Evolutionary conservation across 2,329 filamentous ascomycete genomes (phyloP), one percentile per base, ranked within the genome.

Genomic region (Sclerotinia subarctica): DNA sequence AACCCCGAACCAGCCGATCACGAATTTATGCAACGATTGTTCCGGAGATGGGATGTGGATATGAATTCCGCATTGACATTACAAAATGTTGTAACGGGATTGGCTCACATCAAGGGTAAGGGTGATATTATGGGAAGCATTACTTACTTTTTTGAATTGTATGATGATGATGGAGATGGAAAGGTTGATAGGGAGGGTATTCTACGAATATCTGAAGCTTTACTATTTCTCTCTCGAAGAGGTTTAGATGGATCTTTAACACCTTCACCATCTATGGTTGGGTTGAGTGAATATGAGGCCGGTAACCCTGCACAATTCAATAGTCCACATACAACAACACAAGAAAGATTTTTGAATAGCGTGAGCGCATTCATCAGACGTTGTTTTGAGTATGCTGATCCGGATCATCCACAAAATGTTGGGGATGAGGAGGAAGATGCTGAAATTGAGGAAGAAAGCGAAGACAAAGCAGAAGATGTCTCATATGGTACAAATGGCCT

Each of bases 91-190:
- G 95, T 98, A 6, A 90, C 90, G 24, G 95, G 95, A 0, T 83
- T 99, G 57, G 94, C 94, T 2, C 88, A 91, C 19, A 92, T 99
- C 76, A 98, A 97, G 78, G 94, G 95, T 11, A 93, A 91, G 67
- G 89, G 90, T 58, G 95, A 99, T 78, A 97, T 99, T 72, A 97
- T 99, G 94, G 92, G 92, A 42, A 95, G 92, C 69, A 98, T 99
- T 76, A 95, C 89, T 69, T 98, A 98, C 80, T 98, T 99, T 79
- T 99, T 99, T 74, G 92, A 97, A 75, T 86, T 99, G 0, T 97
- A 98, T 78, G 95, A 99, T 77, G 94, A 99, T 72, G 90, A 94
- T 74, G 86, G 88, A 1, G 93, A 97, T 77, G 95, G 95, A 35
- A 93, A 88, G 74, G 94, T 99, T 6, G 95, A 98, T 76, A 88